Conservation (phyloP, 495 filamentous ascomycete species). For the Trichoderma asperelloides region DNA sequence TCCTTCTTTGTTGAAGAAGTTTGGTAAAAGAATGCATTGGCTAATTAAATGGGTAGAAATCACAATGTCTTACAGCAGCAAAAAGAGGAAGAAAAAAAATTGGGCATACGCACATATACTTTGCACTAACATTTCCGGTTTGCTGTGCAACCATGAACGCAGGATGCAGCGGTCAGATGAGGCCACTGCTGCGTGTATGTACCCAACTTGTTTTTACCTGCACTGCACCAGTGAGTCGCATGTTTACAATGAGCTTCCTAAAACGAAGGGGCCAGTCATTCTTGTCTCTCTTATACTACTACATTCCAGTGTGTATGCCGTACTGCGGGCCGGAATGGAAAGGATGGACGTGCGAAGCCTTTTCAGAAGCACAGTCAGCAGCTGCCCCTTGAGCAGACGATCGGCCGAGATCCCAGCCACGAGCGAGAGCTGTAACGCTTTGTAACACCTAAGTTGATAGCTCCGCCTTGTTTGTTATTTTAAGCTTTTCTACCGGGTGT, state of each 20-base stretch:
- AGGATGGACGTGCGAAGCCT: not conserved
- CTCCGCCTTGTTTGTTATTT: not conserved
- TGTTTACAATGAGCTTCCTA: not conserved
- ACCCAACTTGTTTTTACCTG: too few relatives aligned
- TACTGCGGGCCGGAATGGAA: not conserved
- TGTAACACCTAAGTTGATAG: too few relatives aligned
- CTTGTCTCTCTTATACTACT: too few relatives aligned
- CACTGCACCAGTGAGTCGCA: not conserved
- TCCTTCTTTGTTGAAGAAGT: not conserved
- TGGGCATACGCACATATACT: not conserved
- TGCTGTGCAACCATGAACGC: not conserved
- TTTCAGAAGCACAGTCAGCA: not conserved
- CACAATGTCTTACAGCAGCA: not conserved
- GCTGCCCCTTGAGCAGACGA: not conserved
- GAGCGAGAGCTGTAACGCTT: too few relatives aligned
- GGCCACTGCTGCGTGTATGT: not conserved
- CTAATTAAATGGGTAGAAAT: too few relatives aligned
- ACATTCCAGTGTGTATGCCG: not conserved
- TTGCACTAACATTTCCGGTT: not conserved
- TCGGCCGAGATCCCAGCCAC: slow-evolving; percentile 1
- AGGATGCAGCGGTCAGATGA: slow-evolving; percentile 1
- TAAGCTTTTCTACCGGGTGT: too few relatives aligned
- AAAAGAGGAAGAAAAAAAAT: not conserved
- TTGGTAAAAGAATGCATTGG: too few relatives aligned
- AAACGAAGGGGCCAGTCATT: not conserved